phyloP scores from a whole-genome alignment of 805 yeast genomes.

The Lipomyces sp. region DNA sequence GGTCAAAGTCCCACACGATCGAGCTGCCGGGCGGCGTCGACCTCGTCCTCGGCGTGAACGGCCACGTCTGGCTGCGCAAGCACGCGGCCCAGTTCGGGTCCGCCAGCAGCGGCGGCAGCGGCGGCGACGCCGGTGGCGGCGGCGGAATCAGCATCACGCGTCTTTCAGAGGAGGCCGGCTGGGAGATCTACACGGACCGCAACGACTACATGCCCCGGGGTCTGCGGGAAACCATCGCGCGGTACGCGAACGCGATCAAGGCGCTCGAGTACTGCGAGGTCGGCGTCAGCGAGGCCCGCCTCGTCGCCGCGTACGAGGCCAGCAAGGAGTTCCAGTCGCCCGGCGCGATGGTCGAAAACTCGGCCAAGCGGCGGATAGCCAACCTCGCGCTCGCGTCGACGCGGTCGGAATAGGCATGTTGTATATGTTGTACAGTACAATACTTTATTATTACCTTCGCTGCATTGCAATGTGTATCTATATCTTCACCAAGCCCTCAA shows the following conservation, averaged over 20 bases:
- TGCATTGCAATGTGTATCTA: background rate
- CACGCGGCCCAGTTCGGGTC: constrained; percentile 38
- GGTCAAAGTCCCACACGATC: constrained; percentile 84
- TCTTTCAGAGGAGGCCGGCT: constrained; percentile 85
- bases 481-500: background rate
- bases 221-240: constrained; percentile 68
- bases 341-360: constrained; percentile 70
- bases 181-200: constrained; percentile 91
- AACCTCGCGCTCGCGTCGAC: constrained; percentile 7
- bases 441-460: no score
- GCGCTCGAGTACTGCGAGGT: constrained; percentile 81
- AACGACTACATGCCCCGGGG: constrained; percentile 58
- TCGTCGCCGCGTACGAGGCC: constrained; percentile 82
- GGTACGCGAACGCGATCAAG: constrained; percentile 79
- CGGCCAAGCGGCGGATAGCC: constrained; percentile 47
- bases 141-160: constrained; percentile 56
- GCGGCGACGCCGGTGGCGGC: constrained; percentile 24
- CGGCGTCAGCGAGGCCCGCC: constrained; percentile 79
- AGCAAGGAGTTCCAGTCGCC: constrained; percentile 71
- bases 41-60: constrained; percentile 88
- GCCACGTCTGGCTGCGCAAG: constrained; percentile 87
- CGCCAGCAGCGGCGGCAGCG: constrained; percentile 21
- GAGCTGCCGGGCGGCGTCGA: constrained; percentile 92
- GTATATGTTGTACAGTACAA: background rate
- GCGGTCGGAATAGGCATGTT: background rate